phyloP scores from a whole-genome alignment of 441 rosid genomes.

The Populus hybrid region DNA sequence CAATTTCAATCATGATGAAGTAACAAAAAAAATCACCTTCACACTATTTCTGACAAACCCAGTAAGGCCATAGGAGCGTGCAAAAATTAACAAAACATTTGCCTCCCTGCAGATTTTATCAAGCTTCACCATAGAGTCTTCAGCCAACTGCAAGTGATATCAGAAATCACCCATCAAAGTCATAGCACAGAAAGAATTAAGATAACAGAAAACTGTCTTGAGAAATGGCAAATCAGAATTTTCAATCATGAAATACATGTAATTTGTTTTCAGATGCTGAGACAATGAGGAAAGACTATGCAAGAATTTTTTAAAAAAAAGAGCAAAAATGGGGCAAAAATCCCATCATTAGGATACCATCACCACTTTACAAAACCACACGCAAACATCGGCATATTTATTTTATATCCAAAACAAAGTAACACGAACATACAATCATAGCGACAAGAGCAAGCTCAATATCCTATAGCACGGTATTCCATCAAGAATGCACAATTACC shows the following conservation, averaged over 20 bases:
- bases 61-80: constrained; percentile 93
- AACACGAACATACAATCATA: neutral
- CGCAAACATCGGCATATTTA: neutral
- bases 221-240: neutral
- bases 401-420: neutral
- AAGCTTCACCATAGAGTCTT: constrained; percentile 76
- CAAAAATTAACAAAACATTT: constrained; percentile 80
- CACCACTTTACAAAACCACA: neutral
- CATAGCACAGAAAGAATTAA: neutral
- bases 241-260: neutral
- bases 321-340: neutral
- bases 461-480: neutral
- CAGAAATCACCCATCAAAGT: constrained; percentile 2
- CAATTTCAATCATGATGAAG: neutral
- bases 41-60: constrained; percentile 83
- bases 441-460: neutral
- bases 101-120: constrained; percentile 82
- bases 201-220: neutral
- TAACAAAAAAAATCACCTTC: constrained; percentile 46
- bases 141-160: constrained; percentile 61
- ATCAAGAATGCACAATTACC: neutral
- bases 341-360: neutral
- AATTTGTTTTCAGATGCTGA: neutral
- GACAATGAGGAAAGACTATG: neutral
- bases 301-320: neutral